phyloP scores from a whole-genome alignment of 2,329 filamentous ascomycete genomes.

The Scedosporium dehoogii region DNA sequence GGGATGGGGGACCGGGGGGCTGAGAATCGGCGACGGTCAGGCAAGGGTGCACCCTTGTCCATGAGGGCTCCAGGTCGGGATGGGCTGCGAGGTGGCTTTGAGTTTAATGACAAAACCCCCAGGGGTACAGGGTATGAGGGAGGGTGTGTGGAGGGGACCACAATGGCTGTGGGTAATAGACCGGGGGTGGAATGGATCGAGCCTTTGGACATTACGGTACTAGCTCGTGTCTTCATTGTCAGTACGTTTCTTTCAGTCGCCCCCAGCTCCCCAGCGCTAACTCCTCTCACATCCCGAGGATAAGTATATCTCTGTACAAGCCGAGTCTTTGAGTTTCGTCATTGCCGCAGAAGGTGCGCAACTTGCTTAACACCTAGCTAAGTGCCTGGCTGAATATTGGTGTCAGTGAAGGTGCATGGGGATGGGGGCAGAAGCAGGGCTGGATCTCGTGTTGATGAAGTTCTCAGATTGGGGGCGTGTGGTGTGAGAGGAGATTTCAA shows the following conservation, averaged over 20 bases:
- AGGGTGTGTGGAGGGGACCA: constrained; percentile 2
- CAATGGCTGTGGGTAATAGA: not conserved
- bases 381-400: not conserved
- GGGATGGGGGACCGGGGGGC: not conserved
- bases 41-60: constrained; percentile 5
- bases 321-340: not conserved
- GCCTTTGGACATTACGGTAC: not conserved
- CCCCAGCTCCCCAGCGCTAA: not conserved
- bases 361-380: not conserved
- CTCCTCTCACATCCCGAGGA: not conserved
- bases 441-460: not conserved
- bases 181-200: not conserved
- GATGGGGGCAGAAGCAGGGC: not conserved
- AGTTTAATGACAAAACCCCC: constrained; percentile 7
- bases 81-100: constrained; percentile 7
- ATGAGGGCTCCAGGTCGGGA: constrained; percentile 1
- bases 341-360: not conserved
- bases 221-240: not conserved
- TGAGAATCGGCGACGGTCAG: not conserved
- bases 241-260: not conserved
- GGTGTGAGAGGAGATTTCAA: too few relatives aligned
- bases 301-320: not conserved
- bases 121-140: not conserved
- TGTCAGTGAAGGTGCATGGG: not conserved
- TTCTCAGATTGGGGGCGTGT: too few relatives aligned